Evolutionary conservation across 345 rosid genomes (phyloP).

Genomic region (Bruguiera gymnorhiza): DNA sequence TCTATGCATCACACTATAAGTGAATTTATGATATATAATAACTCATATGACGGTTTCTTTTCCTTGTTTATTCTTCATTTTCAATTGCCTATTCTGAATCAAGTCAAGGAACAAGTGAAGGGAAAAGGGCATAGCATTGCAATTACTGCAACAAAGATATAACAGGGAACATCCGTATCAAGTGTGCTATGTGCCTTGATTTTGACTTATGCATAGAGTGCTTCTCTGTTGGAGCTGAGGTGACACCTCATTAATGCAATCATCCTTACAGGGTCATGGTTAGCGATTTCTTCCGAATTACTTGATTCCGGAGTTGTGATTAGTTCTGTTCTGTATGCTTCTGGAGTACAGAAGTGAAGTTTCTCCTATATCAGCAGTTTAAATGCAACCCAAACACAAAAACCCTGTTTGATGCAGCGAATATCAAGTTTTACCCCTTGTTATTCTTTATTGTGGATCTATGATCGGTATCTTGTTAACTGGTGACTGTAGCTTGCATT

Average conservation of each 20-base stretch:
- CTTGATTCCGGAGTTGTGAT: neutral
- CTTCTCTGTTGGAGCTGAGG: conserved; percentile 92
- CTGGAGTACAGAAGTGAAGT: neutral
- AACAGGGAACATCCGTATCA: conserved; percentile 83
- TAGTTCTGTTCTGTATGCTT: neutral
- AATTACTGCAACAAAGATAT: conserved; percentile 97
- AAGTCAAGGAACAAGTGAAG: conserved; percentile 79
- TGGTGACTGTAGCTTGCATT: no score
- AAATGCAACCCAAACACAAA: neutral
- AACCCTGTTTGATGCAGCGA: neutral
- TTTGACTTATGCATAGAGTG: conserved; percentile 96
- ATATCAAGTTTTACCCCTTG: no score
- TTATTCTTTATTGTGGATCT: no score
- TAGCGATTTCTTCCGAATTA: conserved; percentile 29
- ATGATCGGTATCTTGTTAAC: no score
- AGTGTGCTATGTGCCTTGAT: conserved; percentile 92
- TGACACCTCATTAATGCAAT: conserved; percentile 78
- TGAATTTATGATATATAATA: neutral
- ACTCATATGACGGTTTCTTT: neutral
- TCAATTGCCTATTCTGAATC: conserved; percentile 13
- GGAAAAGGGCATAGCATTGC: conserved; percentile 93
- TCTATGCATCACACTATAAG: no score
- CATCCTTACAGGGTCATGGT: conserved; percentile 97
- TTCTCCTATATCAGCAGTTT: neutral
- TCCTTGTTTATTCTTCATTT: neutral